Percentiles rank a stretch among this genome's conserved stretches.
Conservation (phyloP, 2,329 filamentous ascomycete genomes). For the Arthrobotrys musiformis region DNA sequence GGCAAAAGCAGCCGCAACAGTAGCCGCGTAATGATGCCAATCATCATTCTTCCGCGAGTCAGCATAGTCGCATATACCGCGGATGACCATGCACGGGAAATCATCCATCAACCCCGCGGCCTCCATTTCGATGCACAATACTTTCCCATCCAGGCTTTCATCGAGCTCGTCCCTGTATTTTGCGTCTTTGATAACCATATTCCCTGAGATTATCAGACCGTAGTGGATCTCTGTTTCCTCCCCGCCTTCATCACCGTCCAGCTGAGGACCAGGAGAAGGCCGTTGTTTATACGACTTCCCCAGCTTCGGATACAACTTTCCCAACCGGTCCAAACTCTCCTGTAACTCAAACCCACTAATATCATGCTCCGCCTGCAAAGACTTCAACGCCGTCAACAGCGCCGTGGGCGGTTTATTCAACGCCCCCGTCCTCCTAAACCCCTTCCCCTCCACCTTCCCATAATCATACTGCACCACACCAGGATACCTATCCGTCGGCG, state of each 20-base stretch:
- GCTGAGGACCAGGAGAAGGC: neutral
- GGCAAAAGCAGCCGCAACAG: conserved; percentile 1
- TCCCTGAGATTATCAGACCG: conserved; percentile 29
- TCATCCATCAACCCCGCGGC: conserved; percentile 29
- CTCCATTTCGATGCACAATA: conserved; percentile 36
- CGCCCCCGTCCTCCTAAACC: neutral
- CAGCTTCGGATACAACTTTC: neutral
- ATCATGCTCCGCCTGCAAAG: neutral
- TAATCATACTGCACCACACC: conserved; percentile 19
- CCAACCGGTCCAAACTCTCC: neutral
- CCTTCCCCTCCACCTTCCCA: neutral
- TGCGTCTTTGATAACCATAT: conserved; percentile 45
- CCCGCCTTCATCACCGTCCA: no score
- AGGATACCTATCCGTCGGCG: conserved; percentile 11
- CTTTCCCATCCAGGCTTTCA: neutral
- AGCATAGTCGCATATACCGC: conserved; percentile 57
- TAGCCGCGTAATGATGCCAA: conserved; percentile 57
- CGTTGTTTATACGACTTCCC: neutral
- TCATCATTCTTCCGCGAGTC: conserved; percentile 57
- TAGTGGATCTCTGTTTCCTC: neutral
- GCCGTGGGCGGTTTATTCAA: neutral
- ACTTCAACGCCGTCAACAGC: neutral
- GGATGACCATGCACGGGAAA: conserved; percentile 57
- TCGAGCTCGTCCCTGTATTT: neutral
- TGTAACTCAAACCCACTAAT: neutral